Evolutionary conservation across 2,329 filamentous ascomycete species (phyloP), one percentile per base, ranked within the genome.

Genomic region (Exophiala sideris): DNA sequence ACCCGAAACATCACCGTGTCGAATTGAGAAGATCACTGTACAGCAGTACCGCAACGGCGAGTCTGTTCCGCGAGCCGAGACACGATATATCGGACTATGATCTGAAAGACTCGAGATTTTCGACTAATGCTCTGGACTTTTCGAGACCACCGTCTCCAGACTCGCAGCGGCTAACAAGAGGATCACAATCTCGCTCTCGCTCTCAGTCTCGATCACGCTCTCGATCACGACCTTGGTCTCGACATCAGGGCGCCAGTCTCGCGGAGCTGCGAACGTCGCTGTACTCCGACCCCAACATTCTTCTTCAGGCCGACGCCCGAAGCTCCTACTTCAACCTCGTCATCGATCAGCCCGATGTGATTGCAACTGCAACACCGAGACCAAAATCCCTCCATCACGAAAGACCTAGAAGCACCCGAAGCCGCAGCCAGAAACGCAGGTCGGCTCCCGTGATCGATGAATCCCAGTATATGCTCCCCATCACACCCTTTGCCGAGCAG

Each of bases 41-140:
- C 14, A 14, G 24, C 24, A 29, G 7, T 3, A 29, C 24, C 5
- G 14, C 44, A 12, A 21, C 21, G 2, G 10, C 12, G 9, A n/a
- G 29, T 12, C 24, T 46, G 5, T 46, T 46, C 29, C 24, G 4
- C 5, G 44, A 46, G 10, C 44, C 44, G 8, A n/a, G 44, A 21
- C 33, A 46, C 18, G 29, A 46, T 11, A 46, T 46, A 5, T 46
- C 44, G 8, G 44, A 46, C 44, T 46, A 46, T 33, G 21, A 46
- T 18, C 14, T 46, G 44, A 33, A 46, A 12, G n/a, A 46, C 44
- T 14, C 44, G 12, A n/a, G 29, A 14, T 46, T 10, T 12, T 46
- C 44, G 21, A 46, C 44, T 4, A 8, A 34, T 34, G 44, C 44
- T 9, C 29, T 46, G 24, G 44, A 46, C 44, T 46, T 34, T 46